A percentile compares a stretch with the other conserved stretches of the same genome.
Evolutionary conservation across 1,139 yeast genomes (phyloP).

Genomic region (Debaryomycetaceae sp.): DNA sequence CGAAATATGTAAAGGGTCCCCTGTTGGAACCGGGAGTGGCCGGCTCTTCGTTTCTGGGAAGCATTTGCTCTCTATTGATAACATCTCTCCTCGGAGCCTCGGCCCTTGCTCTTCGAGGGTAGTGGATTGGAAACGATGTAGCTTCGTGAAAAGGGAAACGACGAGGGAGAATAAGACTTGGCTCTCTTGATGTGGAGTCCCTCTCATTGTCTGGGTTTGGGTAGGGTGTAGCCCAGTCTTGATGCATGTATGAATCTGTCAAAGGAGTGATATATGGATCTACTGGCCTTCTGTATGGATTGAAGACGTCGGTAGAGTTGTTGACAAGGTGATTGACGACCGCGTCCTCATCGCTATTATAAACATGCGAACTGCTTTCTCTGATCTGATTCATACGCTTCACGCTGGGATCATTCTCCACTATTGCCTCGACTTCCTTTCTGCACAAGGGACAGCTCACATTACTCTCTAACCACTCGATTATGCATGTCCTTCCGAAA

Average conservation of each 20-base stretch:
- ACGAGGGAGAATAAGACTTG: slow-evolving; percentile 28
- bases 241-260: slow-evolving; percentile 39
- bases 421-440: slow-evolving; percentile 36
- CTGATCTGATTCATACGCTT: slow-evolving; percentile 10
- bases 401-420: slow-evolving; percentile 20
- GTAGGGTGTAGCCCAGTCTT: slow-evolving; percentile 32
- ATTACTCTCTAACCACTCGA: slow-evolving; percentile 41
- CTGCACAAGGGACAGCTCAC: slow-evolving; percentile 47
- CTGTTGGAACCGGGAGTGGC: slow-evolving; percentile 1
- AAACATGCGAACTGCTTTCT: slow-evolving; percentile 11
- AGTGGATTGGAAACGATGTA: slow-evolving; percentile 6
- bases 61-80: slow-evolving; percentile 4
- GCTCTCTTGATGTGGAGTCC: slow-evolving; percentile 16
- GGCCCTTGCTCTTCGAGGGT: slow-evolving; percentile 6
- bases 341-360: slow-evolving; percentile 14
- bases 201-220: slow-evolving; percentile 6
- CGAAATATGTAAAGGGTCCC: neutral
- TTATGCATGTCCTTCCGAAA: slow-evolving; percentile 41
- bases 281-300: slow-evolving; percentile 35
- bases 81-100: slow-evolving; percentile 5
- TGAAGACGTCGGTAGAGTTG: slow-evolving; percentile 38
- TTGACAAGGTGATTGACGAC: slow-evolving; percentile 23
- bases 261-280: slow-evolving; percentile 40
- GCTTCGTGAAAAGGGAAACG: slow-evolving; percentile 28
- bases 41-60: neutral